Conservation (phyloP, 2,329 filamentous ascomycete genomes). For the Pseudocercospora musae region DNA sequence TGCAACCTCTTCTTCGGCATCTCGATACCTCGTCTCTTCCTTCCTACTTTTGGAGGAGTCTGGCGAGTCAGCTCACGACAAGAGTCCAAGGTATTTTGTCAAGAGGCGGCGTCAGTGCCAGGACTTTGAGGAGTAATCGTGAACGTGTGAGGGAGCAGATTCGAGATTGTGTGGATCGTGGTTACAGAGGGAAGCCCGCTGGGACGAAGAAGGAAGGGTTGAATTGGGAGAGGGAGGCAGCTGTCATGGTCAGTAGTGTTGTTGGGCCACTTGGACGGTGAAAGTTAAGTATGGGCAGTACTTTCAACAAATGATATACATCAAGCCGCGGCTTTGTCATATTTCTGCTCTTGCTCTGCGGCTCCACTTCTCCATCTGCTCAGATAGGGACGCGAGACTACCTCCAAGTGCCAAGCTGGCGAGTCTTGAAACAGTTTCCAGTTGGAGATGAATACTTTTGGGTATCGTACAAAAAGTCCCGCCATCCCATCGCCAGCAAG, state of each 20-base stretch:
- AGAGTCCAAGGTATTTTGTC: constrained; percentile 81
- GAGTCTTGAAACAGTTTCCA: neutral
- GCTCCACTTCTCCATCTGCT: no score
- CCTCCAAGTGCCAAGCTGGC: neutral
- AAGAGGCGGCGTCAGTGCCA: constrained; percentile 77
- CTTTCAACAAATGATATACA: neutral
- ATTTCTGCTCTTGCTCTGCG: no score
- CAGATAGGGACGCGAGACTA: no score
- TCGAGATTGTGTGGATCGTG: constrained; percentile 75
- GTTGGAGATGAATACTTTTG: neutral
- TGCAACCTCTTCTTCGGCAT: constrained; percentile 65
- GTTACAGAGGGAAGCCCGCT: constrained; percentile 46
- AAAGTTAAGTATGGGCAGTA: neutral
- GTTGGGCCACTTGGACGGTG: constrained; percentile 50
- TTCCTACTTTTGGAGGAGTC: constrained; percentile 88
- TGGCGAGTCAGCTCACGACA: constrained; percentile 72
- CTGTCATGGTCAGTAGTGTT: constrained; percentile 89
- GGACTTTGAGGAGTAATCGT: constrained; percentile 74
- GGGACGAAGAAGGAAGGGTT: constrained; percentile 39
- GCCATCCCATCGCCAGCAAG: neutral
- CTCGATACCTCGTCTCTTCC: constrained; percentile 84
- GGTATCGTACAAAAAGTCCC: neutral
- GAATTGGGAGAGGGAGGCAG: constrained; percentile 85
- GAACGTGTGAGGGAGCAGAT: constrained; percentile 73
- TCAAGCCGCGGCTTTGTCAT: no score